Percentiles rank a stretch among this genome's conserved stretches.
phyloP scores from a whole-genome alignment of 768 basidiomycete genomes.

The Steccherinum ochraceum region DNA sequence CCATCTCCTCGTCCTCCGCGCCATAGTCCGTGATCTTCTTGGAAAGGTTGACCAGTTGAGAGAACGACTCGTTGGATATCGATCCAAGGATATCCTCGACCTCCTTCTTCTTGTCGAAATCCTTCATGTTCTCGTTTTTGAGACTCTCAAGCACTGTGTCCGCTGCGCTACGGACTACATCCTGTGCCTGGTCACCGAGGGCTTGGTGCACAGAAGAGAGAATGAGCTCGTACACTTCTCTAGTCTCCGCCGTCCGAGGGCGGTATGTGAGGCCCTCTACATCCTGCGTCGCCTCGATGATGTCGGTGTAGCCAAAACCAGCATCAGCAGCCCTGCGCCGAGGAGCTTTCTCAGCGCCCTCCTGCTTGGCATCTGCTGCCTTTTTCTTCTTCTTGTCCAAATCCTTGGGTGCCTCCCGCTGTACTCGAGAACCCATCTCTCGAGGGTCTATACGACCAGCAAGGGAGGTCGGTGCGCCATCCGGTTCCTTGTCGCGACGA shows the following conservation, averaged over 20 bases:
- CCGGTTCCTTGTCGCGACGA: constrained; percentile 90
- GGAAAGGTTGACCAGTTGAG: constrained; percentile 73
- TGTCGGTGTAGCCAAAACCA: constrained; percentile 80
- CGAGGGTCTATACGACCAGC: constrained; percentile 83
- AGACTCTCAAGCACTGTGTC: constrained; percentile 84
- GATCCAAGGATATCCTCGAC: constrained; percentile 72
- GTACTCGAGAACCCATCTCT: constrained; percentile 91
- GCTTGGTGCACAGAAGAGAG: constrained; percentile 73
- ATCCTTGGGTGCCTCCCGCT: constrained; percentile 79
- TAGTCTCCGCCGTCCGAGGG: constrained; percentile 89
- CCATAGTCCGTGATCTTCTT: constrained; percentile 98
- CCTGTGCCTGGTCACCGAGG: constrained; percentile 93
- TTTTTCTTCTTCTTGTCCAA: constrained; percentile 92
- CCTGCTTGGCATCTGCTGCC: constrained; percentile 57
- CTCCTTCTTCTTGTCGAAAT: constrained; percentile 97
- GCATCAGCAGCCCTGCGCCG: constrained; percentile 56
- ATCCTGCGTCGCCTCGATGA: constrained; percentile 90
- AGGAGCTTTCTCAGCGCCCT: constrained; percentile 50
- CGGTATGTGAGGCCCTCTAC: constrained; percentile 91
- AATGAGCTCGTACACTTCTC: constrained; percentile 91
- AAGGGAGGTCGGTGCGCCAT: constrained; percentile 91
- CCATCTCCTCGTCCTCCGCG: constrained; percentile 75
- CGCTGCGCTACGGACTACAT: constrained; percentile 93
- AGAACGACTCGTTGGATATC: constrained; percentile 68
- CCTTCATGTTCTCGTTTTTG: constrained; percentile 85